Conservation (phyloP, 2,329 filamentous ascomycete genomes). For the Thermoascus crustaceus region DNA sequence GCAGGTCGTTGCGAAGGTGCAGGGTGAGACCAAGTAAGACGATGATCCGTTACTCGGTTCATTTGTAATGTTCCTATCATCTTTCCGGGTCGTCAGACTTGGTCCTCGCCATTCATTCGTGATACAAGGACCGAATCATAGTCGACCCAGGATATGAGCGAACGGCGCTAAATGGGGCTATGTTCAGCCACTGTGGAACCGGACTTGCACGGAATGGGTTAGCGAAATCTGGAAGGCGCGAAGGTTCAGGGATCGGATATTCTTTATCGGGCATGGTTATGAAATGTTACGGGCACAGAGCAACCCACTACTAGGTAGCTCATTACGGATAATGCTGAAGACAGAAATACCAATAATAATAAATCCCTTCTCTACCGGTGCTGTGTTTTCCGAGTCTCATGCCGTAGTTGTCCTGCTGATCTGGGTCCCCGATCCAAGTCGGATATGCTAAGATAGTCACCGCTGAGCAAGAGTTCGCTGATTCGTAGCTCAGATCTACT, state of each 20-base stretch:
- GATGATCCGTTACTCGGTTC: constrained; percentile 1
- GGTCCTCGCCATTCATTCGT: not conserved
- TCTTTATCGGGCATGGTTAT: constrained; percentile 6
- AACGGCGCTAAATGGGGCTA: not conserved
- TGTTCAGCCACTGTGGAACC: constrained; percentile 1
- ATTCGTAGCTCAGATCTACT: too few relatives aligned
- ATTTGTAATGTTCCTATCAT: not conserved
- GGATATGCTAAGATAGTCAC: too few relatives aligned
- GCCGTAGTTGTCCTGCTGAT: too few relatives aligned
- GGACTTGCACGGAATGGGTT: constrained; percentile 17
- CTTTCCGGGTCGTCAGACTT: not conserved
- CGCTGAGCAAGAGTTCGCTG: too few relatives aligned
- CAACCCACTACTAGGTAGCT: constrained; percentile 5
- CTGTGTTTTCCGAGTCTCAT: too few relatives aligned
- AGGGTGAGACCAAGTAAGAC: constrained; percentile 42
- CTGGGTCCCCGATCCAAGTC: too few relatives aligned
- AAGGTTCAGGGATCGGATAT: constrained; percentile 14
- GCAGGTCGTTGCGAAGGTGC: constrained; percentile 73
- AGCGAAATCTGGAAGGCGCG: constrained; percentile 24
- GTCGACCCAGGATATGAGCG: constrained; percentile 1
- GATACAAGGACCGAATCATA: not conserved
- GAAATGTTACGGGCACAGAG: constrained; percentile 13
- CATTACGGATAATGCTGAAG: too few relatives aligned
- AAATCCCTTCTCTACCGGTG: too few relatives aligned
- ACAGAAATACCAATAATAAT: too few relatives aligned